These are phyloP conservation scores for Sanguinoderma infundibulare DNA, from an alignment of 1,284 basidiomycete species.

Conservation along the genomic window DNA sequence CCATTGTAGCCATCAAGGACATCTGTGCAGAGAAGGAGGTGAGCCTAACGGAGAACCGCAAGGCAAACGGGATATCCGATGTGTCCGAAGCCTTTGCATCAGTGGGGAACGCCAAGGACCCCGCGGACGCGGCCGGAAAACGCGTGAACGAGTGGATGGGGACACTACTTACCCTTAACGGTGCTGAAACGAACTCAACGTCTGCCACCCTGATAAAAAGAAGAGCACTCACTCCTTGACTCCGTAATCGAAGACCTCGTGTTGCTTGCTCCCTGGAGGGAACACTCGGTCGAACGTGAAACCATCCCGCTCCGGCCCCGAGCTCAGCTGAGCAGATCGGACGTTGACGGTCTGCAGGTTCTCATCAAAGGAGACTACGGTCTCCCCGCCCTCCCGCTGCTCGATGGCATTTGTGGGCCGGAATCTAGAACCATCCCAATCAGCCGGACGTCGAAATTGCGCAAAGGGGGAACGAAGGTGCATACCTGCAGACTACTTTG, in stretches of 20 bases:
- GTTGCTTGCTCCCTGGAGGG: constrained; percentile 89
- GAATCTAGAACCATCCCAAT: constrained; percentile 64
- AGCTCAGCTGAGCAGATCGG: constrained; percentile 66
- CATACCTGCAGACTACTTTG: constrained; percentile 93
- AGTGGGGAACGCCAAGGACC: background rate
- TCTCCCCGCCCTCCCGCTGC: constrained; percentile 87
- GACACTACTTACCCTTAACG: constrained; percentile 66
- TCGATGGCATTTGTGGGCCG: constrained; percentile 96
- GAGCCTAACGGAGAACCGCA: background rate
- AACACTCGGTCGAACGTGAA: constrained; percentile 99
- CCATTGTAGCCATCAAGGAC: constrained; percentile 99
- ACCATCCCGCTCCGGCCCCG: constrained; percentile 87
- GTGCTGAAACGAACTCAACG: constrained; percentile 51
- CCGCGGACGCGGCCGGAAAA: background rate
- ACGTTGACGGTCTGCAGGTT: constrained; percentile 84
- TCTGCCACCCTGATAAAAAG: background rate
- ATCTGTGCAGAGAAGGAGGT: constrained; percentile 56
- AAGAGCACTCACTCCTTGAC: constrained; percentile 83
- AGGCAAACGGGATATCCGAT: background rate
- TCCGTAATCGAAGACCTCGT: constrained; percentile 98
- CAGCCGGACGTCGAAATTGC: constrained; percentile 1
- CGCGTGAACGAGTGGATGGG: background rate
- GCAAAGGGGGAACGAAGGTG: constrained; percentile 29
- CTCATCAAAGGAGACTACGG: constrained; percentile 90
- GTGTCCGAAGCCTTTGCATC: background rate